Percentiles rank a stretch among this genome's conserved stretches.
These are phyloP conservation scores for Salix viminalis DNA, from an alignment of 345 rosid genomes.

Conservation along the genomic window DNA sequence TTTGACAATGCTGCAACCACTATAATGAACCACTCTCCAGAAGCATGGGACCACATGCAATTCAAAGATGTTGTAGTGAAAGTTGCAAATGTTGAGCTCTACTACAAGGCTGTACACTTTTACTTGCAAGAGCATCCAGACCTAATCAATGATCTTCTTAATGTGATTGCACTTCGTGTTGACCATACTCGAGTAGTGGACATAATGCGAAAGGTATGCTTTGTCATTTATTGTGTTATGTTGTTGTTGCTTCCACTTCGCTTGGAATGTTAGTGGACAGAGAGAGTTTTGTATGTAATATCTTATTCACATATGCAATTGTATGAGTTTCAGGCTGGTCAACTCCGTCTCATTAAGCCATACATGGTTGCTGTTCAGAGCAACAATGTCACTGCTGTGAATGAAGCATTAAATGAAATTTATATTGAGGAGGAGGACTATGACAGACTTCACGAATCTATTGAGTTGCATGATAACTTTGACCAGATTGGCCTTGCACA, in stretches of 20 bases:
- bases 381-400: conserved; percentile 83
- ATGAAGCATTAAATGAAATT: conserved; percentile 83
- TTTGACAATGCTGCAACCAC: conserved; percentile 97
- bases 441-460: conserved; percentile 84
- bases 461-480: conserved; percentile 80
- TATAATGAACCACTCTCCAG: conserved; percentile 96
- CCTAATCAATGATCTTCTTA: conserved; percentile 79
- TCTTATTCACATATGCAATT: neutral
- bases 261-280: no score
- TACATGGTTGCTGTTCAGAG: conserved; percentile 95
- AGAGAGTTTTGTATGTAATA: neutral
- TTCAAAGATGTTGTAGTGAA: conserved; percentile 83
- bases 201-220: conserved; percentile 79
- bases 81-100: conserved; percentile 90
- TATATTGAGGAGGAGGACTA: conserved; percentile 91
- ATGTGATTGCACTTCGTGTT: conserved; percentile 89
- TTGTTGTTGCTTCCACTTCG: neutral
- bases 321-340: conserved; percentile 69
- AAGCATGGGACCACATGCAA: conserved; percentile 99
- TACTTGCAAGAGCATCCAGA: conserved; percentile 96
- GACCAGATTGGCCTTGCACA: conserved; percentile 91
- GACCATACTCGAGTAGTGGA: conserved; percentile 96
- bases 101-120: conserved; percentile 95
- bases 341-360: conserved; percentile 80
- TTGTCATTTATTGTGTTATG: neutral